Evolutionary conservation across 2,329 filamentous ascomycete genomes (phyloP).

Genomic region (Aspergillus melleus): DNA sequence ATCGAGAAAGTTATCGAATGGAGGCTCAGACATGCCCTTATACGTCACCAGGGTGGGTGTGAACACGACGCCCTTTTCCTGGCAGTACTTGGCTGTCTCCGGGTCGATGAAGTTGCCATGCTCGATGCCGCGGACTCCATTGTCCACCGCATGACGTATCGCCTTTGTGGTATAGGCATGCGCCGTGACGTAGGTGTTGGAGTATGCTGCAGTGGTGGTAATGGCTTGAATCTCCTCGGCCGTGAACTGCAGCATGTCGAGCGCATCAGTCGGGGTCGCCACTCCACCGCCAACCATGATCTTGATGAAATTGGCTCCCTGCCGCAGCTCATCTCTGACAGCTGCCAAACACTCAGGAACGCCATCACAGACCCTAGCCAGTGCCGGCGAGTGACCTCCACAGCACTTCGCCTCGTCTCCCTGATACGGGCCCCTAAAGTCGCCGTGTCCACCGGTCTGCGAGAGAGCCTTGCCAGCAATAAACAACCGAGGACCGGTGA

Average conservation of each 20-base stretch:
- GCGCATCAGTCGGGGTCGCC: constrained; percentile 53
- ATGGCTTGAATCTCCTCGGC: constrained; percentile 56
- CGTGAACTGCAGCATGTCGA: constrained; percentile 57
- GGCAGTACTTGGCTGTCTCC: constrained; percentile 51
- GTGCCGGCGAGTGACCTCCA: constrained; percentile 34
- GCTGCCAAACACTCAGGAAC: constrained; percentile 54
- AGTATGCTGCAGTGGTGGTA: constrained; percentile 47
- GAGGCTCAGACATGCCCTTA: constrained; percentile 45
- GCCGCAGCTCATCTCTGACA: constrained; percentile 54
- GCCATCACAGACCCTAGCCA: constrained; percentile 50
- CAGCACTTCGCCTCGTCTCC: constrained; percentile 44
- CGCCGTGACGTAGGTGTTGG: constrained; percentile 55
- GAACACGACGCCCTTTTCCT: constrained; percentile 46
- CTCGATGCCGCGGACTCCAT: constrained; percentile 57
- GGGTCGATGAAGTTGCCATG: constrained; percentile 48
- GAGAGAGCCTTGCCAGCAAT: constrained; percentile 54
- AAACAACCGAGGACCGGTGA: constrained; percentile 56
- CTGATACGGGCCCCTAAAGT: constrained; percentile 47
- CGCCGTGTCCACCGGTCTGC: constrained; percentile 60
- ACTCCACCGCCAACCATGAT: constrained; percentile 61
- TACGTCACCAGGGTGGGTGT: constrained; percentile 57
- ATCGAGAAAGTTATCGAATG: constrained; percentile 3
- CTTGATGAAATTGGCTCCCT: constrained; percentile 61
- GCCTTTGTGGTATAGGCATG: constrained; percentile 57
- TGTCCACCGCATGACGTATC: constrained; percentile 55